Evolutionary conservation across 169 alveolate species (phyloP), one percentile per base, ranked within the genome.

Genomic region (Plasmodium sp.): DNA sequence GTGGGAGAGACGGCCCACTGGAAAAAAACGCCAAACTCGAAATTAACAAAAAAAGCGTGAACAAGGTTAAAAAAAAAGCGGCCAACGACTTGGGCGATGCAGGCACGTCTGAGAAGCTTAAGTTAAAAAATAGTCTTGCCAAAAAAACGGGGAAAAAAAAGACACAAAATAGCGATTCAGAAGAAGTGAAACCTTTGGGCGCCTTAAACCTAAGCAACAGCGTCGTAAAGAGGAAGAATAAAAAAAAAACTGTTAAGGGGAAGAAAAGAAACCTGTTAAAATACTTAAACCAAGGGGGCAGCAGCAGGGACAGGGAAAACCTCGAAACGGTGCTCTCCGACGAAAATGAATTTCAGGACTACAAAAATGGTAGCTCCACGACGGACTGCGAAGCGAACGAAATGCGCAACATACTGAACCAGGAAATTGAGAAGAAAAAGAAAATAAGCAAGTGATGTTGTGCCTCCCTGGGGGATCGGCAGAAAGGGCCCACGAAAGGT

Each of bases 401-500:
- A 92, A 71, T 92, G 31, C 95, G 95, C 75, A 72, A 81, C 16
- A 71, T 92, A 33, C 56, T 92, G 45, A 83, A 72, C 81, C 54
- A 39, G 83, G 95, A 92, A 72, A 81, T 92, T 81, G 92, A 81
- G 67, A 92, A 81, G 75, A 92, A 92, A 92, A 81, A 67, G 83
- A 72, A 48, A n/a, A 84, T 48, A 34, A 82, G 22, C 58, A 82
- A 82, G 54, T n/a, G 16, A 82, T 10, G 22, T 36, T 33, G 9
- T n/a, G 10, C 39, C 45, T 56, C 9, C 39, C 5, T 67, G 36
- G 39, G 33, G 39, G 43, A 22, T 12, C 18, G 41, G 12, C 43
- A 67, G 33, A 62, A 62, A 6, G 41, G 4, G 14, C 39, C 36
- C 77, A 67, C 77, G 77, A 67, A 67, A 67, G 39, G 77, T 18